Evolutionary conservation across 2,329 filamentous ascomycete species (phyloP), one percentile per base, ranked within the genome.

Genomic region (Dactylella cylindrospora): DNA sequence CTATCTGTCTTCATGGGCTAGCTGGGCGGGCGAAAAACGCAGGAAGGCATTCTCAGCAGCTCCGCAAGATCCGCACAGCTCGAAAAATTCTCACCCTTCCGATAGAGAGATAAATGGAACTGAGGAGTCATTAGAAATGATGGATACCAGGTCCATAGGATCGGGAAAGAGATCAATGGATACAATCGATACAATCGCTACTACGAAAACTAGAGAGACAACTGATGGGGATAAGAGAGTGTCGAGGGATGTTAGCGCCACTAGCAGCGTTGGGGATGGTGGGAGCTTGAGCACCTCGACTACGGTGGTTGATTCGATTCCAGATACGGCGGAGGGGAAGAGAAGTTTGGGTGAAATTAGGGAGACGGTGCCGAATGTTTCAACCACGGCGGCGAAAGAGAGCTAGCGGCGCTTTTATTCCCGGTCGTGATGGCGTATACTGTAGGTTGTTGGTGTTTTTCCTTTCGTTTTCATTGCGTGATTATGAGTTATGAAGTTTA

Each of bases 1-100:
- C 3, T 86, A 85, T 70, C 79, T 86, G 67, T 83, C 81, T 31
- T 84, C 82, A 67, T 86, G 84, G 84, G 81, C 83, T 1, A 74
- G 77, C 0, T 86, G 84, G 84, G 83, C 84, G 1, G 84, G 84
- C 43, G 86, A 93, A 74, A 91, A 90, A 75, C 78, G 84, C 65
- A 86, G 84, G 69, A 75, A 77, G 70, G 77, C 65, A 19, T 66
- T 67, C 6, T 43, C 54, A 1, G 22, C 35, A 5, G 32, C 23
- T 7, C 41, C 47, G 20, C 25, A 36, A n/a, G 49, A 62, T 19
- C 26, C 49, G 4, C 35, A 31, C 26, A 50, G 49, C 20, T 8
- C 29, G 4, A 62, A 45, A 20, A n/a, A n/a, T n/a, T n/a, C n/a
- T 62, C 57, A 19, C 57, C 57, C 1, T 49, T 49, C 1, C 32